A percentile compares a stretch with the other conserved stretches of the same genome.
Evolutionary conservation across 768 basidiomycete genomes (phyloP).

Genomic region (Tulasnella sp.): DNA sequence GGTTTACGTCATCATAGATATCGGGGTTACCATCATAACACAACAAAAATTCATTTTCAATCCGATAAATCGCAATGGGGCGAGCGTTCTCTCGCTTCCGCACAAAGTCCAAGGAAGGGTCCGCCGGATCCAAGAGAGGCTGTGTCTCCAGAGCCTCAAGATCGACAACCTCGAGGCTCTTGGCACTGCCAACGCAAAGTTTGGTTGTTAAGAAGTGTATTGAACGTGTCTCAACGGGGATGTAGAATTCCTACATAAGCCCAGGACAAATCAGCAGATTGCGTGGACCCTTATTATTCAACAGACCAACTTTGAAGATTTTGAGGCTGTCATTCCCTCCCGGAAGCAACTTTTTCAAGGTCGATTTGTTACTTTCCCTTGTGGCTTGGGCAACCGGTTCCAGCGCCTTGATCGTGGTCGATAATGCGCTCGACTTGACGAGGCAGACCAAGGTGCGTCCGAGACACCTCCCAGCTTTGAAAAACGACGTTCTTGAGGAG

Average conservation of each 20-base stretch:
- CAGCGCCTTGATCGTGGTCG: slow-evolving; percentile 94
- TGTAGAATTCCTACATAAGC: slow-evolving; percentile 83
- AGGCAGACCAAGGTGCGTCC: slow-evolving; percentile 91
- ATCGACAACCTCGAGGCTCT: slow-evolving; percentile 98
- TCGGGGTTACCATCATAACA: slow-evolving; percentile 86
- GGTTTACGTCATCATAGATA: background rate
- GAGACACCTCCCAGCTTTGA: slow-evolving; percentile 92
- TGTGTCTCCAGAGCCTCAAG: slow-evolving; percentile 96
- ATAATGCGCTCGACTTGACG: slow-evolving; percentile 90
- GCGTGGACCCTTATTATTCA: no score
- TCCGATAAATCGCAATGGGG: slow-evolving; percentile 95
- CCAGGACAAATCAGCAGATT: background rate
- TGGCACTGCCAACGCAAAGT: slow-evolving; percentile 94
- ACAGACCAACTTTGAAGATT: slow-evolving; percentile 69
- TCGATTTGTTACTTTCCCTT: slow-evolving; percentile 74
- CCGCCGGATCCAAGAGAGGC: slow-evolving; percentile 87
- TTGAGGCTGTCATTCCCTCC: slow-evolving; percentile 92
- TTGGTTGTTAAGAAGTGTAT: slow-evolving; percentile 97
- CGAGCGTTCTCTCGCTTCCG: slow-evolving; percentile 80
- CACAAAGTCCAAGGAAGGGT: slow-evolving; percentile 89
- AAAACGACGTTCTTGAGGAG: slow-evolving; percentile 94
- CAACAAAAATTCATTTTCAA: slow-evolving; percentile 92
- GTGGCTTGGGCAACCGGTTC: slow-evolving; percentile 91
- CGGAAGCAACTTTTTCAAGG: slow-evolving; percentile 91
- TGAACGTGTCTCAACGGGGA: slow-evolving; percentile 93